These are phyloP conservation scores for Solanum megistacrolobum DNA, from an alignment of 257 asterid species.

Conservation along the genomic window DNA sequence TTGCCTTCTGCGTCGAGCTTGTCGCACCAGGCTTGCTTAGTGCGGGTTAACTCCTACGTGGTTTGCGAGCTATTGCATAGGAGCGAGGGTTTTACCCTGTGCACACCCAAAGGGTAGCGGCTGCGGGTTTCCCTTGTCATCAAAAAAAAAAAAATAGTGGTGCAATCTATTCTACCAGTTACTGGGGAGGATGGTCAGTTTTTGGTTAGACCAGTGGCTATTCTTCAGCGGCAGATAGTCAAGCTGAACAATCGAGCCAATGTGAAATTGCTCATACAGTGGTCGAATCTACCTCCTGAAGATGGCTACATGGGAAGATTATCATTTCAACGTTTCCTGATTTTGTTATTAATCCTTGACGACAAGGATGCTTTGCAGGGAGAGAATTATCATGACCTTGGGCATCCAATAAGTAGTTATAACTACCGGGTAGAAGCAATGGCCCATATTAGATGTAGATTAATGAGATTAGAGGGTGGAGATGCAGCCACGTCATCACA, in stretches of 20 bases:
- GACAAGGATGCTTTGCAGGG: neutral
- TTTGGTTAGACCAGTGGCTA: neutral
- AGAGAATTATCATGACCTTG: neutral
- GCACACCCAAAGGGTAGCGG: no score
- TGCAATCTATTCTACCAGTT: neutral
- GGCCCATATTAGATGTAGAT: neutral
- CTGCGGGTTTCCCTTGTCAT: no score
- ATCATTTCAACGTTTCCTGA: neutral
- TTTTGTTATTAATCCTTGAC: neutral
- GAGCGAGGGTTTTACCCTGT: no score
- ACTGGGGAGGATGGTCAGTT: neutral
- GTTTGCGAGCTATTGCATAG: no score
- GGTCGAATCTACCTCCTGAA: neutral
- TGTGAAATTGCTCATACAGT: neutral
- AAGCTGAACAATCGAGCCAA: neutral
- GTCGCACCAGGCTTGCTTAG: no score
- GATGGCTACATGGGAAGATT: neutral
- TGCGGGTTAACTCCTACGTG: no score
- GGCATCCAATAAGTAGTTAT: neutral
- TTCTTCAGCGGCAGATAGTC: neutral
- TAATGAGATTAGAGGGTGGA: neutral
- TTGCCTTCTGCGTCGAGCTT: no score
- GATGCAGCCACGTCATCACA: neutral
- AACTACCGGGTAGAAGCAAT: neutral
- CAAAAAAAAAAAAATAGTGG: no score